These are phyloP conservation scores for Xylaria arbuscula DNA, from an alignment of 2,329 filamentous ascomycete species.

Conservation along the genomic window DNA sequence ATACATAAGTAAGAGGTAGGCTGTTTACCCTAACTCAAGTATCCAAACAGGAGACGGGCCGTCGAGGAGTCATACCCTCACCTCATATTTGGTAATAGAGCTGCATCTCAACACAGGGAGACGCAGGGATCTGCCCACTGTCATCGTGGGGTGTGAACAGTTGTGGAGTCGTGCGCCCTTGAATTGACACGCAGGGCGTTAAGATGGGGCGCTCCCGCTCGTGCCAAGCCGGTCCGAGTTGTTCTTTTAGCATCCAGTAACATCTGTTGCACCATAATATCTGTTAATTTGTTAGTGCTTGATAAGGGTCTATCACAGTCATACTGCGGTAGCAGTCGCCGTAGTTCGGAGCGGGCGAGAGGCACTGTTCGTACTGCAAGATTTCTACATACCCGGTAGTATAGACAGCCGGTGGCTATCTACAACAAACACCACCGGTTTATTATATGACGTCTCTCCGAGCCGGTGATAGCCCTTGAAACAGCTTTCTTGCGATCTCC, in stretches of 20 bases:
- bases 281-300: not conserved
- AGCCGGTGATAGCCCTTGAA: conserved; percentile 1
- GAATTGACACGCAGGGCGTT: conserved; percentile 51
- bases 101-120: conserved; percentile 3
- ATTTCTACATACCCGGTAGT: not conserved
- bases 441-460: conserved; percentile 12
- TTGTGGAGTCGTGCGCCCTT: conserved; percentile 56
- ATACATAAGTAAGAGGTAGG: not conserved
- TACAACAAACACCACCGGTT: conserved; percentile 11
- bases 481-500: not conserved
- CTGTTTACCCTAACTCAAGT: not conserved
- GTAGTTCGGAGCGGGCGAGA: conserved; percentile 29
- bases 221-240: conserved; percentile 24
- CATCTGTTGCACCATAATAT: not conserved
- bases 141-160: conserved; percentile 38
- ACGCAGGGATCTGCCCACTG: conserved; percentile 20
- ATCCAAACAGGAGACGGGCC: not conserved
- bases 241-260: not conserved
- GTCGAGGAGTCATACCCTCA: conserved; percentile 33
- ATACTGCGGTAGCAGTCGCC: conserved; percentile 17
- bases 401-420: conserved; percentile 1
- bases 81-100: conserved; percentile 13
- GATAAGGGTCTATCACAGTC: conserved; percentile 2
- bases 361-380: conserved; percentile 16
- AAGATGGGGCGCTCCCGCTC: not conserved